phyloP scores from a whole-genome alignment of 169 alveolate species.

The Amoebophrya sp. region DNA sequence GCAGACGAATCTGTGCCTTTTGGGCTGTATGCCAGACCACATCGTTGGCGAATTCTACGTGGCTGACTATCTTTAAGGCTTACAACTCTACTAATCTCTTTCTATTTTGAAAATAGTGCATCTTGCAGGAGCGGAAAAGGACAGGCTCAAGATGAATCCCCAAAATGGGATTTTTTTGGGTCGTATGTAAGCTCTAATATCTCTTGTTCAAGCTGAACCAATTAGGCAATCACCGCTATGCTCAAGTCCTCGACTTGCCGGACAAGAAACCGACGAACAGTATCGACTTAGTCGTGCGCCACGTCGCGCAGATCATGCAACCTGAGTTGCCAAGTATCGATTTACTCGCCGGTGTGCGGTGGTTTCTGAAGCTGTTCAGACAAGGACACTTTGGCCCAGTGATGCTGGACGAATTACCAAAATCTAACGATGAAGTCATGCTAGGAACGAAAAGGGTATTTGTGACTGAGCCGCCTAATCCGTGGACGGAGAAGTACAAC shows the following conservation, averaged over 20 bases:
- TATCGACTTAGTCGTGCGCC: neutral
- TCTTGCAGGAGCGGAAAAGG: too few relatives aligned
- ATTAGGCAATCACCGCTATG: neutral
- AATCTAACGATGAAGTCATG: neutral
- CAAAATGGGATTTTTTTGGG: too few relatives aligned
- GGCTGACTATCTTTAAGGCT: neutral
- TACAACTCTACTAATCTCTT: too few relatives aligned
- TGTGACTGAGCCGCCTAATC: neutral
- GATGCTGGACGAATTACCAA: neutral
- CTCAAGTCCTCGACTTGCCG: neutral
- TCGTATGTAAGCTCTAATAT: too few relatives aligned
- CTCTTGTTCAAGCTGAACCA: neutral
- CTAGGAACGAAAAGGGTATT: neutral
- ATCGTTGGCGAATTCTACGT: neutral
- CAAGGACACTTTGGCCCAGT: neutral
- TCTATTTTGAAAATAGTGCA: too few relatives aligned
- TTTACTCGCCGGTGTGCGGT: neutral
- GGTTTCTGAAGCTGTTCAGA: neutral
- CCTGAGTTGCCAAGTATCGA: neutral
- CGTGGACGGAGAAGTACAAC: neutral
- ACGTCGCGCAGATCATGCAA: neutral
- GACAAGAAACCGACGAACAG: neutral
- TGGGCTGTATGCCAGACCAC: neutral
- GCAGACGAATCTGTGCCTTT: neutral
- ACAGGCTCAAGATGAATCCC: too few relatives aligned